Evolutionary conservation across 2,329 filamentous ascomycete species (phyloP), one percentile per base, ranked within the genome.

Genomic region (Cercospora sp.): DNA sequence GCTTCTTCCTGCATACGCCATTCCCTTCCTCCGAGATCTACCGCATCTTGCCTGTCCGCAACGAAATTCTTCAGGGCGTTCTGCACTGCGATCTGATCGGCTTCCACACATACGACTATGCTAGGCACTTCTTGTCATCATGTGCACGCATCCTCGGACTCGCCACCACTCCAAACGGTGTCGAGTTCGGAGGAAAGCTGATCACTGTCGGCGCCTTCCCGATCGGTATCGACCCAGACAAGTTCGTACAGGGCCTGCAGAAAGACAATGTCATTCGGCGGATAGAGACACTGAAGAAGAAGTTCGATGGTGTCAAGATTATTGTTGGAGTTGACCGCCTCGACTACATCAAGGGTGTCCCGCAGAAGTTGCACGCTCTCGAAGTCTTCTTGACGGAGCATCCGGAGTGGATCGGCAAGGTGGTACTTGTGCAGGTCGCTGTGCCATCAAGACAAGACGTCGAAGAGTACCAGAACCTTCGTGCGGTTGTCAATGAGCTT

Each of bases 71-170:
- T 55, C 86, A 91, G 60, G 94, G 95, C 65, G 89, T 98, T 45
- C 85, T 99, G 36, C 91, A 97, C 78, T 97, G 94, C 83, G 95
- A 98, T 78, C 84, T 99, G 68, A 93, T 98, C 77, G 95, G 95
- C 33, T 98, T 99, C 84, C 95, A 99, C 81, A 99, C 95, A 30
- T 98, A 97, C 82, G 94, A 98, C 82, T 99, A 99, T 77, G 94
- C 94, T n/a, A 88, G 95, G 63, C 95, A 99, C 81, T 99, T 98
- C 83, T 83, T 99, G 73, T 97, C 93, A 82, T 94, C 92, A 78
- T 98, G 95, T 82, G 94, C 93, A n/a, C 90, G 94, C 72, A 95
- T 98, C 73, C 85, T 97, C 55, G 88, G 87, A 71, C 88, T 90
- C 1, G 83, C 88, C 1, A 97, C 94, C 0, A 97, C 93, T 0